A percentile compares a stretch with the other conserved stretches of the same genome.
Evolutionary conservation across 1,284 basidiomycete genomes (phyloP).

Genomic region (Butyriboletus pseudospeciosus): DNA sequence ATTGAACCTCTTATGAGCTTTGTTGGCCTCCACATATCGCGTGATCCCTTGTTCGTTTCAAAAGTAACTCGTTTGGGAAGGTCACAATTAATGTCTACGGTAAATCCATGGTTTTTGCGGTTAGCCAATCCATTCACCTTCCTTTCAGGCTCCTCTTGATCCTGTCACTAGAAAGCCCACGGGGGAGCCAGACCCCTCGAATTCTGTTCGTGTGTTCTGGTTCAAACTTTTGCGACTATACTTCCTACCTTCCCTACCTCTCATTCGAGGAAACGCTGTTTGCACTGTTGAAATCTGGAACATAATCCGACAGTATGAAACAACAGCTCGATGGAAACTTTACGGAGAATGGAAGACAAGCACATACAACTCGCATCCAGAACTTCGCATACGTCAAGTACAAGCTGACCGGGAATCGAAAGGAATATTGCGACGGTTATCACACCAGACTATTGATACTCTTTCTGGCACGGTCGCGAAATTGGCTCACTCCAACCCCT

Average conservation of each 20-base stretch:
- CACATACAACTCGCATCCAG: constrained; percentile 66
- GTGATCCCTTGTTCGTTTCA: constrained; percentile 62
- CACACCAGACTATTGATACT: constrained; percentile 77
- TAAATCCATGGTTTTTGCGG: constrained; percentile 35
- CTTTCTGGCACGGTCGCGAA: constrained; percentile 90
- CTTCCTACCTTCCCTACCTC: constrained; percentile 82
- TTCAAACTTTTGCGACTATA: constrained; percentile 74
- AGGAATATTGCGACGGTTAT: constrained; percentile 73
- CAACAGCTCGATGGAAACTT: constrained; percentile 77
- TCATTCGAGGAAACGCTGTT: constrained; percentile 81
- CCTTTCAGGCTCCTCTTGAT: constrained; percentile 45
- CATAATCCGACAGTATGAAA: constrained; percentile 75
- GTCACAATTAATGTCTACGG: constrained; percentile 43
- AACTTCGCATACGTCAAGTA: constrained; percentile 65
- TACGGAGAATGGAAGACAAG: constrained; percentile 94
- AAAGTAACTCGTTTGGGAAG: constrained; percentile 60
- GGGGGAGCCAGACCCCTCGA: constrained; percentile 48
- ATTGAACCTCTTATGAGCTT: constrained; percentile 74
- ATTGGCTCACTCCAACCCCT: constrained; percentile 89
- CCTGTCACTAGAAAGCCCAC: constrained; percentile 52
- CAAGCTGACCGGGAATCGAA: constrained; percentile 77
- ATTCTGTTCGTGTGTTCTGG: constrained; percentile 72
- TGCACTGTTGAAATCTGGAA: constrained; percentile 87
- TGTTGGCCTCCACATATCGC: constrained; percentile 69
- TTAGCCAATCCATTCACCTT: constrained; percentile 8